A percentile compares a stretch with the other conserved stretches of the same genome.
Conservation (phyloP, 2,329 filamentous ascomycete genomes). For the Exophiala mesophila region DNA sequence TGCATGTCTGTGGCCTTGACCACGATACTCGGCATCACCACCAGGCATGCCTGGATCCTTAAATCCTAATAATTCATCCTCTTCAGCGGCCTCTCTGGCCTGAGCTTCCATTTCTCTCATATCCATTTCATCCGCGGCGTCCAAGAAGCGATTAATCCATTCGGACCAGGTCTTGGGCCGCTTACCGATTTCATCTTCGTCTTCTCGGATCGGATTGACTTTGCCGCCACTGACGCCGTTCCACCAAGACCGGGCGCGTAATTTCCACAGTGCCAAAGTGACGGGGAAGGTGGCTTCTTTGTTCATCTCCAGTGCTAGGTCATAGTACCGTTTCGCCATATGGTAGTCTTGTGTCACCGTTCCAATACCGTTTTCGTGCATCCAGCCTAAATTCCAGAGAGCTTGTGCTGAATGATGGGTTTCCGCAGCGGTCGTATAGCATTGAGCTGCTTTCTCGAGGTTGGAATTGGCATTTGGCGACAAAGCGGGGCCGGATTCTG, state of each 20-base stretch:
- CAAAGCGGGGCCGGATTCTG: not conserved
- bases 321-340: constrained; percentile 92
- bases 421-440: constrained; percentile 88
- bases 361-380: constrained; percentile 89
- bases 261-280: constrained; percentile 77
- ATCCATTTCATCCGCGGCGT: constrained; percentile 61
- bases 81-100: constrained; percentile 36
- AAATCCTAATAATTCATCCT: constrained; percentile 39
- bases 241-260: constrained; percentile 84
- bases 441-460: constrained; percentile 81
- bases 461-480: constrained; percentile 42
- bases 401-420: constrained; percentile 90
- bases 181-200: constrained; percentile 47
- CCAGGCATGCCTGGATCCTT: constrained; percentile 51
- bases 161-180: constrained; percentile 75
- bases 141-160: constrained; percentile 82
- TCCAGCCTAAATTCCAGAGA: constrained; percentile 96
- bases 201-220: constrained; percentile 86
- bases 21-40: constrained; percentile 34
- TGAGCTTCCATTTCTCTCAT: constrained; percentile 58
- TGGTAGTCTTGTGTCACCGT: constrained; percentile 94
- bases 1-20: not conserved
- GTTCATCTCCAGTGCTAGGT: constrained; percentile 85
- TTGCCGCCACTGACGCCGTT: constrained; percentile 87
- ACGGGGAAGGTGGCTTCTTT: constrained; percentile 91